Evolutionary conservation across 1,284 basidiomycete species (phyloP).

Genomic region (Ustilago tritici): DNA sequence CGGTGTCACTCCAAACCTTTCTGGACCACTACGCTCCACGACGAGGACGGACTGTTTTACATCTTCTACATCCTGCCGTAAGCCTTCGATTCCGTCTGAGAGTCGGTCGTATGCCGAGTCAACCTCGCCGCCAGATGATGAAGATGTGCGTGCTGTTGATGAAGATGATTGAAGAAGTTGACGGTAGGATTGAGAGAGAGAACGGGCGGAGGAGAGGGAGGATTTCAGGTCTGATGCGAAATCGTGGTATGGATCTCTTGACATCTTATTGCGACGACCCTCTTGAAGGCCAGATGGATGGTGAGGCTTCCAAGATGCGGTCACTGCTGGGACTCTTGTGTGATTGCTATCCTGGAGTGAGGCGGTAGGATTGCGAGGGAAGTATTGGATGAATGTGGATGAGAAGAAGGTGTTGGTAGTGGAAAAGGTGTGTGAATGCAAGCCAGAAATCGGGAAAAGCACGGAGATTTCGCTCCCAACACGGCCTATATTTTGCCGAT

Average conservation of each 20-base stretch:
- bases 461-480: background rate
- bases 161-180: slow-evolving; percentile 31
- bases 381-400: background rate
- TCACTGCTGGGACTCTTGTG: too few relatives aligned
- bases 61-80: slow-evolving; percentile 64
- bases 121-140: slow-evolving; percentile 13
- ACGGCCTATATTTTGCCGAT: background rate
- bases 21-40: slow-evolving; percentile 61
- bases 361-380: too few relatives aligned
- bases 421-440: slow-evolving; percentile 17
- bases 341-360: background rate
- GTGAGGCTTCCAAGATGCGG: background rate
- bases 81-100: slow-evolving; percentile 50
- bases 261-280: slow-evolving; percentile 37
- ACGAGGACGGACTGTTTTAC: slow-evolving; percentile 63
- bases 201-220: slow-evolving; percentile 51
- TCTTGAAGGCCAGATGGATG: background rate
- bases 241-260: slow-evolving; percentile 66
- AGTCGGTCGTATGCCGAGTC: slow-evolving; percentile 53
- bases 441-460: slow-evolving; percentile 3
- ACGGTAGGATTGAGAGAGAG: slow-evolving; percentile 46
- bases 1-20: slow-evolving; percentile 58
- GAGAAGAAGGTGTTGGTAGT: background rate
- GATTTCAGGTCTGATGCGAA: slow-evolving; percentile 62
- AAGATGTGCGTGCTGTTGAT: background rate